These are phyloP conservation scores for Eucalyptus marginata DNA, from an alignment of 345 rosid genomes.

Conservation along the genomic window DNA sequence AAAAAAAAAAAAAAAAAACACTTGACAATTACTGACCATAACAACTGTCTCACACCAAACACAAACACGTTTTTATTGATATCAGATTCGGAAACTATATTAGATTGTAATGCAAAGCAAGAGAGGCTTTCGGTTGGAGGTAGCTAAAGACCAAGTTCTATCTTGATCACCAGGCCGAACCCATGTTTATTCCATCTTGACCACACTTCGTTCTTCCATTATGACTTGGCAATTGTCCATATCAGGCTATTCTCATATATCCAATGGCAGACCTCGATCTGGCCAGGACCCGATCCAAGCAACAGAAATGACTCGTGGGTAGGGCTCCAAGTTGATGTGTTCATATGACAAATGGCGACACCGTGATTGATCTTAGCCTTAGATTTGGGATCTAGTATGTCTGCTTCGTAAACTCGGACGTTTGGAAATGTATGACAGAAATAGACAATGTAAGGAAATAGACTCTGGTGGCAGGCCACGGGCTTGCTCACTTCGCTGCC, in stretches of 20 bases:
- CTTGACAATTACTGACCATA: neutral
- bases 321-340: constrained; percentile 66
- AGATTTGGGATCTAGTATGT: constrained; percentile 36
- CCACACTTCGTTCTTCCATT: neutral
- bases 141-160: neutral
- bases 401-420: constrained; percentile 70
- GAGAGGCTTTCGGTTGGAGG: neutral
- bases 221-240: constrained; percentile 38
- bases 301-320: constrained; percentile 63
- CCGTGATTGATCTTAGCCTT: constrained; percentile 52
- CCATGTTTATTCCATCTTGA: neutral
- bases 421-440: constrained; percentile 79
- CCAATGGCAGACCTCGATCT: constrained; percentile 79
- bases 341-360: constrained; percentile 71
- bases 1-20: neutral
- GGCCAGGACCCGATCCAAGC: constrained; percentile 67
- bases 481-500: constrained; percentile 54
- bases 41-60: neutral
- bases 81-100: neutral
- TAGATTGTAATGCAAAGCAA: neutral
- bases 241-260: constrained; percentile 68
- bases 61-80: accelerated
- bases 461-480: constrained; percentile 76
- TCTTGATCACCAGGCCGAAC: neutral
- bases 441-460: constrained; percentile 65